phyloP scores from a whole-genome alignment of 176 grass and related monocot species.

The Musa troglodytarum region DNA sequence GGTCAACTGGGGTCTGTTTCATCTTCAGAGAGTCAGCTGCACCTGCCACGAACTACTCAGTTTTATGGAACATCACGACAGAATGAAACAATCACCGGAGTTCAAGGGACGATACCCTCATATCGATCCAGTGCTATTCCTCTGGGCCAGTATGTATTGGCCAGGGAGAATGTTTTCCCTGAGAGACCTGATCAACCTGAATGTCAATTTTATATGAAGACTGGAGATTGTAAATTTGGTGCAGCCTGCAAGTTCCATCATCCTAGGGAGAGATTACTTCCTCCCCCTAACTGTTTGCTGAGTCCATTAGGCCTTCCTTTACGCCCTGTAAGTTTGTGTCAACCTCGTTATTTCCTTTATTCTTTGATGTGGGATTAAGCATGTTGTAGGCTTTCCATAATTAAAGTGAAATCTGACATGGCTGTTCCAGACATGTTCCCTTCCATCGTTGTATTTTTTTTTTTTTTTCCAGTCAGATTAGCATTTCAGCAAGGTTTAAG shows the following conservation, averaged over 20 bases:
- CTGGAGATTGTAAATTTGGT: constrained; percentile 98
- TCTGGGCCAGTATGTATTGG: constrained; percentile 51
- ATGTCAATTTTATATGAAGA: constrained; percentile 99
- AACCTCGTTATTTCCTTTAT: constrained; percentile 1
- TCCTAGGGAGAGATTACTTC: constrained; percentile 61
- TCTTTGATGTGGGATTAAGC: background rate
- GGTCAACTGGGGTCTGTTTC: constrained; percentile 47
- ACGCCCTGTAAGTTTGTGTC: constrained; percentile 53
- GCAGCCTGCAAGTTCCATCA: constrained; percentile 96
- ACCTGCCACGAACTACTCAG: constrained; percentile 51
- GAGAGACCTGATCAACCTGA: constrained; percentile 95
- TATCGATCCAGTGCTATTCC: constrained; percentile 46
- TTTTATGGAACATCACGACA: constrained; percentile 63
- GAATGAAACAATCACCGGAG: constrained; percentile 49
- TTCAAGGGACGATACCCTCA: constrained; percentile 48
- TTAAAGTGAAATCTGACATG: background rate
- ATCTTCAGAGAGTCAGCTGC: constrained; percentile 53
- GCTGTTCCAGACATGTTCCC: background rate
- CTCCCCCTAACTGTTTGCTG: constrained; percentile 73
- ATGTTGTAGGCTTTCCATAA: constrained; percentile 3
- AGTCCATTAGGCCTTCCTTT: constrained; percentile 92
- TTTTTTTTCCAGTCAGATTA: background rate
- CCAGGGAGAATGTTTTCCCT: constrained; percentile 84
- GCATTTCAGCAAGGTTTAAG: no score
- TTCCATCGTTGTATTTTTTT: background rate